Evolutionary conservation across 352 stramenopile species (phyloP).

Genomic region (Globisporangium splendens): DNA sequence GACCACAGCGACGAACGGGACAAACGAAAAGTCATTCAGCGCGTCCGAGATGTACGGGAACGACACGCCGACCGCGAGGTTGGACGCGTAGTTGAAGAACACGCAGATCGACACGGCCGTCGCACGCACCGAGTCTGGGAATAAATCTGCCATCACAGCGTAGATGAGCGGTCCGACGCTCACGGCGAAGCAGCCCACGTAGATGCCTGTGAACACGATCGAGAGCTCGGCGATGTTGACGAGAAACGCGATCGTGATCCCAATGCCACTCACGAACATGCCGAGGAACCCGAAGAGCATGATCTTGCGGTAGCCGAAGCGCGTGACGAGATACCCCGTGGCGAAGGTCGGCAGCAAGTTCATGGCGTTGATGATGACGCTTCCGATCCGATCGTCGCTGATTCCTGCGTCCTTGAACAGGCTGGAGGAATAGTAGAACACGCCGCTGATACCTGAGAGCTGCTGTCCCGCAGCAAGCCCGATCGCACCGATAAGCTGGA

Average conservation of each 20-base stretch:
- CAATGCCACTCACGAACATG: conserved; percentile 47
- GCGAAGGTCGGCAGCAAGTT: conserved; percentile 50
- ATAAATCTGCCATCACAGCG: conserved; percentile 50
- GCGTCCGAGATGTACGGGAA: conserved; percentile 58
- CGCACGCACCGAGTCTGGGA: conserved; percentile 47
- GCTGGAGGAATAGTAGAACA: conserved; percentile 69
- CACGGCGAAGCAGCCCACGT: conserved; percentile 38
- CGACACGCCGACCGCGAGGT: conserved; percentile 48
- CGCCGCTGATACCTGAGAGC: conserved; percentile 62
- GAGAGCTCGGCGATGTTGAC: conserved; percentile 22
- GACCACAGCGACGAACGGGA: conserved; percentile 47
- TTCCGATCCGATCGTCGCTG: conserved; percentile 48
- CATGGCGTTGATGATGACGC: conserved; percentile 49
- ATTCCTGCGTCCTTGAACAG: conserved; percentile 62
- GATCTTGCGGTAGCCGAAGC: conserved; percentile 47
- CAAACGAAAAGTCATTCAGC: conserved; percentile 34
- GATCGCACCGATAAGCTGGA: conserved; percentile 46
- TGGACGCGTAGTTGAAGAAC: conserved; percentile 49
- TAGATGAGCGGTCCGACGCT: conserved; percentile 57
- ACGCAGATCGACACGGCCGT: conserved; percentile 42
- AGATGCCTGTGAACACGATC: conserved; percentile 48
- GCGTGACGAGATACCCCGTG: conserved; percentile 27
- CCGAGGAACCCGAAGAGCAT: conserved; percentile 38
- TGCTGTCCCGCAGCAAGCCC: conserved; percentile 40
- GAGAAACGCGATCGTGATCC: conserved; percentile 29